Percentiles rank a stretch among this genome's conserved stretches.
Evolutionary conservation across 2,329 filamentous ascomycete species (phyloP).

Genomic region (Tolypocladium ophioglossoides): DNA sequence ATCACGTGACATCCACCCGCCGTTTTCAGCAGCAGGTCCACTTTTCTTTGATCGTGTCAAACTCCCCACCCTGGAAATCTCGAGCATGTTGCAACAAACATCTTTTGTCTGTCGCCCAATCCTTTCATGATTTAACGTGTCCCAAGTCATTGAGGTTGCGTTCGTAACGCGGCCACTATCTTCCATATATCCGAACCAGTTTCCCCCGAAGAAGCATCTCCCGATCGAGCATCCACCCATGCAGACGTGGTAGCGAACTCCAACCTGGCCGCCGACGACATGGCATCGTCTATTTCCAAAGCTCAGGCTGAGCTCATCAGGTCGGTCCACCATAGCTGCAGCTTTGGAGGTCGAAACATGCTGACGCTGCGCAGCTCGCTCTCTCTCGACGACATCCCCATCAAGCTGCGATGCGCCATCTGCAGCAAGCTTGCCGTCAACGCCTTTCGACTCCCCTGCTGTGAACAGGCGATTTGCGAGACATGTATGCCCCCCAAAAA

Average conservation of each 20-base stretch:
- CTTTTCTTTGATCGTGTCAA: slow-evolving; percentile 12
- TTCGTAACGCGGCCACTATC: slow-evolving; percentile 4
- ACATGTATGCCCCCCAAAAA: slow-evolving; percentile 46
- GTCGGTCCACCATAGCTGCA: slow-evolving; percentile 22
- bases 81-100: background rate
- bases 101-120: background rate
- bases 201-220: background rate
- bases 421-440: slow-evolving; percentile 88
- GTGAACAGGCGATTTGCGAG: slow-evolving; percentile 90
- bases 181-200: background rate
- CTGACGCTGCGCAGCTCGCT: slow-evolving; percentile 48
- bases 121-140: slow-evolving; percentile 5
- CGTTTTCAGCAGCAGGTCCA: slow-evolving; percentile 3
- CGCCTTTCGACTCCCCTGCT: slow-evolving; percentile 85
- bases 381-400: slow-evolving; percentile 77
- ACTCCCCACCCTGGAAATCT: slow-evolving; percentile 9
- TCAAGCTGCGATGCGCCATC: slow-evolving; percentile 87
- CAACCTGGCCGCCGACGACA: slow-evolving; percentile 12
- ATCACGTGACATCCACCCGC: slow-evolving; percentile 8
- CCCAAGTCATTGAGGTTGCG: slow-evolving; percentile 4
- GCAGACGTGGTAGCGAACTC: slow-evolving; percentile 4
- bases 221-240: slow-evolving; percentile 4
- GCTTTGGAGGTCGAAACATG: background rate
- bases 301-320: slow-evolving; percentile 49
- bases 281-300: slow-evolving; percentile 30